phyloP scores from a whole-genome alignment of 768 basidiomycete genomes.

The Podaxis sp. region DNA sequence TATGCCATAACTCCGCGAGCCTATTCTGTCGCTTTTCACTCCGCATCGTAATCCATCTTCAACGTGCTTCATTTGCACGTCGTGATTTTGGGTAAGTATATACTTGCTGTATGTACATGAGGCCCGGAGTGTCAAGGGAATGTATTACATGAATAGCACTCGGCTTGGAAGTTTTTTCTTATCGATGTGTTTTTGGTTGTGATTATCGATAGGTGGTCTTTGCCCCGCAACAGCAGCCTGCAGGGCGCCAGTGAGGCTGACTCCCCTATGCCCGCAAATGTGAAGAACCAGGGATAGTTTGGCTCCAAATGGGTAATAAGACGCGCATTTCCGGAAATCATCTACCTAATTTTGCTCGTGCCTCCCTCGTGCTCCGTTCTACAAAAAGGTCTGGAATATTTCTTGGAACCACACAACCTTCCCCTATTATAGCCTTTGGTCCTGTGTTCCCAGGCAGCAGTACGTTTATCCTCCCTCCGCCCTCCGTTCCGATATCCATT shows the following conservation, averaged over 20 bases:
- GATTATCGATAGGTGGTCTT: constrained; percentile 11
- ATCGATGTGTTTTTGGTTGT: constrained; percentile 14
- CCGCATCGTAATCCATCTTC: constrained; percentile 3
- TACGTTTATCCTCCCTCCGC: background rate
- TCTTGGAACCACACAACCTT: background rate
- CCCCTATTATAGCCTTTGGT: constrained; percentile 6
- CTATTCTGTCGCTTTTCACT: constrained; percentile 2
- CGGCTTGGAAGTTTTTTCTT: constrained; percentile 7
- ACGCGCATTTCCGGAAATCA: constrained; percentile 6
- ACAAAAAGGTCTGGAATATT: constrained; percentile 13
- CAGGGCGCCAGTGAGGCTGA: constrained; percentile 7
- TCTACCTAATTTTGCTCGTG: constrained; percentile 14
- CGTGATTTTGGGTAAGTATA: constrained; percentile 3
- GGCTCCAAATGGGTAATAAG: constrained; percentile 11
- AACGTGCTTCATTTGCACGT: constrained; percentile 13
- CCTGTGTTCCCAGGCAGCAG: constrained; percentile 12
- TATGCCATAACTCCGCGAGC: constrained; percentile 9
- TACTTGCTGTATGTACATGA: constrained; percentile 2
- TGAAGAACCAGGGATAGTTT: constrained; percentile 10
- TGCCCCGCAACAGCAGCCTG: constrained; percentile 9
- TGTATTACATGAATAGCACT: background rate
- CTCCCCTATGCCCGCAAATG: constrained; percentile 15
- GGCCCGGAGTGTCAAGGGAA: constrained; percentile 4
- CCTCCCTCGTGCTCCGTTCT: constrained; percentile 12
- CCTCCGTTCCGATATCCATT: constrained; percentile 11